These are phyloP conservation scores for Cordyceps javanica DNA, from an alignment of 2,329 filamentous ascomycete genomes.

Conservation along the genomic window DNA sequence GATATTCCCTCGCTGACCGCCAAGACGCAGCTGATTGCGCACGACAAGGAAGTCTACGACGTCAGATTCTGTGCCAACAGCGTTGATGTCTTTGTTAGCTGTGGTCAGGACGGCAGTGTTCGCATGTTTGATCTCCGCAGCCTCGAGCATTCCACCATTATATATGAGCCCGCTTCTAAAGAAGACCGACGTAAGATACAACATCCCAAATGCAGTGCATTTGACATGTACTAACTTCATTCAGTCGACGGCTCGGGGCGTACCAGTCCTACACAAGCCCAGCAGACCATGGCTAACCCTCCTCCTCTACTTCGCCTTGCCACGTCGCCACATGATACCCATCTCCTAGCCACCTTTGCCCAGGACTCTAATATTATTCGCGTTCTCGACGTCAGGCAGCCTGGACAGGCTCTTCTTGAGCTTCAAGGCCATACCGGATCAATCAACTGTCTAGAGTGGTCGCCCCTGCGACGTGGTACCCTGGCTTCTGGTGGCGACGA, in stretches of 20 bases:
- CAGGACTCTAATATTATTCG: conserved; percentile 88
- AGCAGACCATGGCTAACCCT: conserved; percentile 71
- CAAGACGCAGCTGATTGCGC: conserved; percentile 96
- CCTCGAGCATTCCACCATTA: conserved; percentile 96
- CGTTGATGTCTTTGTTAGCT: conserved; percentile 98
- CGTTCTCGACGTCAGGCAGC: conserved; percentile 92
- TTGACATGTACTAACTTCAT: conserved; percentile 19
- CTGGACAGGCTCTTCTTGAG: conserved; percentile 89
- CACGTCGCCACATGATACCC: conserved; percentile 90
- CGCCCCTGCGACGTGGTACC: conserved; percentile 75
- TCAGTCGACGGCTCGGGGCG: conserved; percentile 52
- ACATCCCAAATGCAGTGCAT: background rate
- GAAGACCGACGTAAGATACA: conserved; percentile 61
- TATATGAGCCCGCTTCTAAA: conserved; percentile 94
- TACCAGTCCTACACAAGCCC: conserved; percentile 67
- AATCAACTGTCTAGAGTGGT: conserved; percentile 96
- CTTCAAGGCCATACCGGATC: conserved; percentile 80
- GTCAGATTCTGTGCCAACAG: conserved; percentile 97
- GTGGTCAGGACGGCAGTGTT: conserved; percentile 93
- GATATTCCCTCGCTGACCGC: conserved; percentile 96
- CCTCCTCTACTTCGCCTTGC: conserved; percentile 75
- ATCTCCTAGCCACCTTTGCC: conserved; percentile 94
- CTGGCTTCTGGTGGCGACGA: conserved; percentile 91
- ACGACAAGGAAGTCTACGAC: conserved; percentile 98
- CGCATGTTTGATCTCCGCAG: conserved; percentile 98